phyloP scores from a whole-genome alignment of 2,329 filamentous ascomycete genomes.

The Zasmidium cellare region DNA sequence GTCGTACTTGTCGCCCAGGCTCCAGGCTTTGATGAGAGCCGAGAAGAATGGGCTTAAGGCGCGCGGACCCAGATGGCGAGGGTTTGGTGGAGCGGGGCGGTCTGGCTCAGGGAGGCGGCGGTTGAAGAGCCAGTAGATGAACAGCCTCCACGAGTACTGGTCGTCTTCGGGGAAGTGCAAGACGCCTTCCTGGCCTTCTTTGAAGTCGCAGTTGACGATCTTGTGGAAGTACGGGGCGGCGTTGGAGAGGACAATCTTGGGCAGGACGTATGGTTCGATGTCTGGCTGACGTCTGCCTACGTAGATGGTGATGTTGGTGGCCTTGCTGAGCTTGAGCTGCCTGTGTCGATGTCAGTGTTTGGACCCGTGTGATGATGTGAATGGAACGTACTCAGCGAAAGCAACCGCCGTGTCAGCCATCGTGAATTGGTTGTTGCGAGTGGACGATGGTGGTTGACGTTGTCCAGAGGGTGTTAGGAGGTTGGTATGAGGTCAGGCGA shows the following conservation, averaged over 20 bases:
- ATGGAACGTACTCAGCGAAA: neutral
- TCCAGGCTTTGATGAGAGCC: neutral
- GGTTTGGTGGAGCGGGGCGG: neutral
- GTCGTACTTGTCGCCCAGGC: constrained; percentile 7
- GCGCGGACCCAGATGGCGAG: neutral
- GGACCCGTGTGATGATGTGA: neutral
- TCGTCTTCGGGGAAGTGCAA: constrained; percentile 8
- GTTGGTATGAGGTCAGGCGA: no score
- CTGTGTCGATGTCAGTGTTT: neutral
- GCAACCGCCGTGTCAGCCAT: no score
- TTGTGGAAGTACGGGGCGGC: neutral
- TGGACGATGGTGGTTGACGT: no score
- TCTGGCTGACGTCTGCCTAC: neutral
- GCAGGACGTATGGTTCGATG: neutral
- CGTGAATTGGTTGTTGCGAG: no score
- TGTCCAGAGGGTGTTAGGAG: no score
- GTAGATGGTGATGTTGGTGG: neutral
- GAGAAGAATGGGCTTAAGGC: neutral
- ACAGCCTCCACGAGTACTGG: neutral
- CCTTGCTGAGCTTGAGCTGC: neutral
- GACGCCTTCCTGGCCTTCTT: constrained; percentile 3
- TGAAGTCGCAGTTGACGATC: neutral
- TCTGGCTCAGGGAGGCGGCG: neutral
- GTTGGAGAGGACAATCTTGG: neutral
- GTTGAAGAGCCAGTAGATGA: constrained; percentile 4